Base-by-base conservation (phyloP, 176 grass and related monocot genomes). In the Lolium multiflorum region DNA sequence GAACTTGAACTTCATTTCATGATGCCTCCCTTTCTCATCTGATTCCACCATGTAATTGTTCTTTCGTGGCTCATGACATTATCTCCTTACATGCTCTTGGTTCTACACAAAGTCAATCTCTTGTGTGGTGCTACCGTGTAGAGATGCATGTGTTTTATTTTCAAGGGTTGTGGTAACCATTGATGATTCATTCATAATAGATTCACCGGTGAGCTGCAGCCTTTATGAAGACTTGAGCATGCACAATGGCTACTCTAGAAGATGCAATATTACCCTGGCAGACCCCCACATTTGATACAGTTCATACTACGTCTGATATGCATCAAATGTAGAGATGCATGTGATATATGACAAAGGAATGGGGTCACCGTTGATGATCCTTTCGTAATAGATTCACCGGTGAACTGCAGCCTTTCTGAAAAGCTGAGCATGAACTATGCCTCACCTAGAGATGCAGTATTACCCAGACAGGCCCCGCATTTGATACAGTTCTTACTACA, bases 251-350 rank as follows among this genome's bases (percentile, higher is more conserved):
- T 79, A 9, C 31, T 21, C 44, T 68, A 82, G 37, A 68, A 21
- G 59, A 56, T 57, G 20, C 17, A 14, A 4, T 81, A 74, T 48
- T 56, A 67, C 38, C 4, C 5, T 57, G n/a, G 58, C 44, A 63
- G 44, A 14, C 31, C 5, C 50, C 38, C 51, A 59, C 69, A 57
- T 60, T 47, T 31, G 16, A 47, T 60, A 83, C 4, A 41, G 4
- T 43, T 61, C 5, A 7, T 25, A 50, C 39, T 65, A 49, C 14
- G 63, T 66, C 59, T 54, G 47, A 52, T 38, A 58, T 73, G 71
- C 71, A 74, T 74, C 44, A 74, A 50, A 74, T 49, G 52, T 83
- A 73, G 52, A 47, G 38, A 83, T 83, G 37, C 67, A 72, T 59
- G 62, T 35, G 22, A 81, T 35, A 31, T 81, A 66, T 81, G 22